Evolutionary conservation across 2,329 filamentous ascomycete species (phyloP), one percentile per base, ranked within the genome.

Genomic region (Penicillium sp.): DNA sequence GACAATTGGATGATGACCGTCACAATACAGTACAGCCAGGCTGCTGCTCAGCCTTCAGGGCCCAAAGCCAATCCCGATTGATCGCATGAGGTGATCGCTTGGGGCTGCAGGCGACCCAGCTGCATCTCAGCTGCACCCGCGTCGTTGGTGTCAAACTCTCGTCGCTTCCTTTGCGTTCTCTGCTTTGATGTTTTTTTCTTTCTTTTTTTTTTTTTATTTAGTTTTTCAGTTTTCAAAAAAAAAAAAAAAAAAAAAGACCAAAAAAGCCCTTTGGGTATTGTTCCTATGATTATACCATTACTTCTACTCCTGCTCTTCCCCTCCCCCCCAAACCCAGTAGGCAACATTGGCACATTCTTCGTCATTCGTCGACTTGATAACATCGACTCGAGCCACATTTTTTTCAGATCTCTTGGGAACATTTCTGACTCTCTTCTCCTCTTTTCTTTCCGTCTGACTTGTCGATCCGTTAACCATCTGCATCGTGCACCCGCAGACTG

Each of bases 61-160:
- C 29, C 29, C 29, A 11, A 11, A 32, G 7, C 29, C 29, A 32
- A 32, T 32, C 11, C 29, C 29, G 11, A 32, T 32, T 32, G 29
- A 32, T 32, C 18, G 9, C 18, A 52, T 52, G 50, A 52, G 50
- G 50, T 52, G 45, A 51, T 53, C 48, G 47, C 37, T 45, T 26
- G 24, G 36, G 24, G 34, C 44, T 34, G 38, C 36, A 39, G 33
- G 29, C 38, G 42, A 32, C 26, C 27, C 44, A 26, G 38, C 29
- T 32, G n/a, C 39, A 42, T 25, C 35, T 39, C 39, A 34, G 24
- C 43, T 42, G 38, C 34, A 24, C 25, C 35, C 29, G 29, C 11
- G 29, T 32, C 13, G 9, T 25, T 43, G 32, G 13, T 12, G 26
- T 29, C 7, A 9, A 43, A 13, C 25, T 43, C 32, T 27, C 12